phyloP scores from a whole-genome alignment of 306 rosid genomes.

The Cucumis melo region DNA sequence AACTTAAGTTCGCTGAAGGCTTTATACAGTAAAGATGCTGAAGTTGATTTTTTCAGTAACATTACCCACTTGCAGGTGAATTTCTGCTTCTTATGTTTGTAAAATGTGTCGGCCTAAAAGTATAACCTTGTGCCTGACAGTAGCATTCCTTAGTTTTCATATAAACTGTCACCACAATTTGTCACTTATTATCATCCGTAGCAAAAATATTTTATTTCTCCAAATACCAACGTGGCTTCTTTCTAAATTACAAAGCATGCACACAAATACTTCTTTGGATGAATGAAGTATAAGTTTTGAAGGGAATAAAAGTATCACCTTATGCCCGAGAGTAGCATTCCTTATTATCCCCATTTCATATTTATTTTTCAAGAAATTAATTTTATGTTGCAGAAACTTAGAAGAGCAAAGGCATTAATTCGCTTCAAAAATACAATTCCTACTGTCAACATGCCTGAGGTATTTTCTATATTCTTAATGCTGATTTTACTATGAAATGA shows the following conservation, averaged over 20 bases:
- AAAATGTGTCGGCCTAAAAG: background rate
- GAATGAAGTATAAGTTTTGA: background rate
- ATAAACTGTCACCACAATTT: background rate
- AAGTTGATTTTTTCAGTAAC: constrained; percentile 63
- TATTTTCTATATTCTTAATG: constrained; percentile 11
- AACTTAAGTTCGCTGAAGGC: constrained; percentile 43
- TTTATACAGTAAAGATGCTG: constrained; percentile 48
- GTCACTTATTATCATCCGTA: background rate
- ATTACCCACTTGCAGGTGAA: constrained; percentile 62
- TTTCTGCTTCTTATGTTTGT: background rate
- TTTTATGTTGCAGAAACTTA: constrained; percentile 52
- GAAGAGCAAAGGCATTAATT: constrained; percentile 69
- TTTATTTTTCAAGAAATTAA: background rate
- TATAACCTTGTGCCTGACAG: background rate
- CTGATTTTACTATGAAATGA: background rate
- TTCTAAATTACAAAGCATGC: background rate
- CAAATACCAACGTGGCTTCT: background rate
- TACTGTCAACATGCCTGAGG: constrained; percentile 53
- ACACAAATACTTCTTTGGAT: background rate
- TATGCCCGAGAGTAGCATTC: no score
- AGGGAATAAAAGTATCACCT: background rate
- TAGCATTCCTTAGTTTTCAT: background rate
- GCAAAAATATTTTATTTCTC: background rate
- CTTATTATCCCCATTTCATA: background rate
- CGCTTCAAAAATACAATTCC: constrained; percentile 47